Conservation (phyloP, 441 rosid species). For the Populus trichocarpa region DNA sequence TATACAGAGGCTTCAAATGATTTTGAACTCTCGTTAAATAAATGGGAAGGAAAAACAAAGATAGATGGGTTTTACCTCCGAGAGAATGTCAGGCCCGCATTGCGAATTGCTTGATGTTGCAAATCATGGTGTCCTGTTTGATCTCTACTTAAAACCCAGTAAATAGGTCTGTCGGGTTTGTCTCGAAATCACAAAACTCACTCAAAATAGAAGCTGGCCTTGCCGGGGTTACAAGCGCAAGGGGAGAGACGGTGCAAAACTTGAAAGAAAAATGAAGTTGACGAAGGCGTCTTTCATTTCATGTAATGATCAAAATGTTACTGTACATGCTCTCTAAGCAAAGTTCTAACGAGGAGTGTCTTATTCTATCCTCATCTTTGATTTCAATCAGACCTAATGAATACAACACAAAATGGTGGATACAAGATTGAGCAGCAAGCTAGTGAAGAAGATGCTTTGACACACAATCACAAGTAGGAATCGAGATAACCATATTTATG, state of each 20-base stretch:
- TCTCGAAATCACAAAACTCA: no score
- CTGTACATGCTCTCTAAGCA: neutral
- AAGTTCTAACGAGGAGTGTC: neutral
- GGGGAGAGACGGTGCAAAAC: neutral
- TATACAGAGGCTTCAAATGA: no score
- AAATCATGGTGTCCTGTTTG: neutral
- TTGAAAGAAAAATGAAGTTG: neutral
- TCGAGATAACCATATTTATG: conserved; percentile 48
- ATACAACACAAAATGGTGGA: neutral
- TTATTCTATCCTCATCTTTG: neutral
- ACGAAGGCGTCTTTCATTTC: neutral
- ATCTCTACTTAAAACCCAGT: neutral
- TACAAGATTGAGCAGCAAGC: neutral
- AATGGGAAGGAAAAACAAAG: no score
- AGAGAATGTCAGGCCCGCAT: no score
- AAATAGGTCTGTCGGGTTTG: no score
- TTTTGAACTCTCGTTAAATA: no score
- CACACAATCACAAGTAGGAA: conserved; percentile 32
- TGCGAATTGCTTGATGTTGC: neutral
- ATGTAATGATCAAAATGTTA: neutral
- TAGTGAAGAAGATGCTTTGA: neutral
- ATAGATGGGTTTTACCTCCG: no score
- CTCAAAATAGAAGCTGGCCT: neutral
- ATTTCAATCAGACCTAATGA: neutral
- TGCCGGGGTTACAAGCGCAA: neutral